phyloP scores from a whole-genome alignment of 2,329 filamentous ascomycete species.

The Colletotrichum kahawae region DNA sequence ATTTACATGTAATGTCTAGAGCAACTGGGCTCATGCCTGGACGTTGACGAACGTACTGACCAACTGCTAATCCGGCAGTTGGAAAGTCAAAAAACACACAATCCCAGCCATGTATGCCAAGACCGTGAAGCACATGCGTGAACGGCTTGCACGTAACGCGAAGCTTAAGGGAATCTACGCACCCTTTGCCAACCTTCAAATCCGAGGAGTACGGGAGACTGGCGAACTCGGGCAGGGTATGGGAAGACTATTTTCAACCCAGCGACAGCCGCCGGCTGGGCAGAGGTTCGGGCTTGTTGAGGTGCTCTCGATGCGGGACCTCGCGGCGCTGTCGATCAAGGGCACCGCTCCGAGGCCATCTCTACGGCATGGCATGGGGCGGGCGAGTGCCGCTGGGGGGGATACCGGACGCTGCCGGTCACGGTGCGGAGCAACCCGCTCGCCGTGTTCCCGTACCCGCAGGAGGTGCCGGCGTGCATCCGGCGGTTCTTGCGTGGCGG shows the following conservation, averaged over 20 bases:
- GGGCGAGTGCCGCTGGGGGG: slow-evolving; percentile 8
- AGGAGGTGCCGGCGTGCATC: slow-evolving; percentile 24
- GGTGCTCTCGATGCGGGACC: slow-evolving; percentile 4
- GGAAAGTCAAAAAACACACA: not conserved
- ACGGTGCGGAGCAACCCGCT: slow-evolving; percentile 23
- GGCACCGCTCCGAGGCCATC: slow-evolving; percentile 14
- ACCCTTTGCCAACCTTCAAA: not conserved
- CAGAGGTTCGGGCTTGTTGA: not conserved
- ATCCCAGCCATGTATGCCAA: not conserved
- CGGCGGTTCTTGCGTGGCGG: slow-evolving; percentile 18
- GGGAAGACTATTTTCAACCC: slow-evolving; percentile 27
- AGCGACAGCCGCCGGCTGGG: not conserved
- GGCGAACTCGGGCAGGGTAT: slow-evolving; percentile 24
- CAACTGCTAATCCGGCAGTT: not conserved
- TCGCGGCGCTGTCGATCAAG: slow-evolving; percentile 10
- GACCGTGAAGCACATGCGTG: not conserved
- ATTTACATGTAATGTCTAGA: not conserved
- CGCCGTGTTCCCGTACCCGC: slow-evolving; percentile 26
- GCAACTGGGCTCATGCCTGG: not conserved
- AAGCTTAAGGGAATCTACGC: slow-evolving; percentile 14
- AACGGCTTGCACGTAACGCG: not conserved
- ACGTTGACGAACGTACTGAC: not conserved
- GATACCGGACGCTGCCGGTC: slow-evolving; percentile 24
- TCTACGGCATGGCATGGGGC: slow-evolving; percentile 22
- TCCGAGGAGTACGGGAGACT: slow-evolving; percentile 23